Evolutionary conservation across 78 protist species (phyloP).

Genomic region (Dictyostelium citrinum): DNA sequence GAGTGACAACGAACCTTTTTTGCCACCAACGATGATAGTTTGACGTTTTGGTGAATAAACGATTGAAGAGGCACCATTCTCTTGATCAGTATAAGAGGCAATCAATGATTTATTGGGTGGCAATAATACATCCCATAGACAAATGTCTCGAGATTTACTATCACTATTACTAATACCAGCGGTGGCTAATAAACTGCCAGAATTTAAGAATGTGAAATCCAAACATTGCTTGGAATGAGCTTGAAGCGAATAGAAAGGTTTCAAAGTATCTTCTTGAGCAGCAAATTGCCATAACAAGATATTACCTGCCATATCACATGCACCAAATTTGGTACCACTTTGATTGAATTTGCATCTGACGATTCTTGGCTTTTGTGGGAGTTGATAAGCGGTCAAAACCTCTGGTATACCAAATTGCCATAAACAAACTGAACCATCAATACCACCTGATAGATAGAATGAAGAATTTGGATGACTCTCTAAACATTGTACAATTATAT

Average conservation of each 20-base stretch:
- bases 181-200: conserved; percentile 65
- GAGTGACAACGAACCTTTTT: conserved; percentile 50
- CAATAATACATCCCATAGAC: conserved; percentile 71
- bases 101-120: conserved; percentile 63
- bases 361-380: conserved; percentile 56
- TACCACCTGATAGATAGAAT: conserved; percentile 71
- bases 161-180: conserved; percentile 55
- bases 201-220: conserved; percentile 69
- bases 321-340: conserved; percentile 77
- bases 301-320: conserved; percentile 76
- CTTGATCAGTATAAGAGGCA: conserved; percentile 64
- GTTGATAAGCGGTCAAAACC: conserved; percentile 54
- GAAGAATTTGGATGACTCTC: conserved; percentile 68
- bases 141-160: conserved; percentile 26
- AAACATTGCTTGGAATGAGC: conserved; percentile 58
- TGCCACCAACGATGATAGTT: conserved; percentile 65
- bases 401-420: conserved; percentile 77
- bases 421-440: conserved; percentile 66
- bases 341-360: conserved; percentile 54
- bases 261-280: conserved; percentile 58
- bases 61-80: conserved; percentile 64
- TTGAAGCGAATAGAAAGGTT: conserved; percentile 65
- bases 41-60: conserved; percentile 67
- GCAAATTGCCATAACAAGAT: conserved; percentile 71
- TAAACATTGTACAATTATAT: conserved; percentile 73